Percentiles rank a stretch among this genome's conserved stretches.
phyloP scores from a whole-genome alignment of 331 rosid genomes.

The Arachis monticola region DNA sequence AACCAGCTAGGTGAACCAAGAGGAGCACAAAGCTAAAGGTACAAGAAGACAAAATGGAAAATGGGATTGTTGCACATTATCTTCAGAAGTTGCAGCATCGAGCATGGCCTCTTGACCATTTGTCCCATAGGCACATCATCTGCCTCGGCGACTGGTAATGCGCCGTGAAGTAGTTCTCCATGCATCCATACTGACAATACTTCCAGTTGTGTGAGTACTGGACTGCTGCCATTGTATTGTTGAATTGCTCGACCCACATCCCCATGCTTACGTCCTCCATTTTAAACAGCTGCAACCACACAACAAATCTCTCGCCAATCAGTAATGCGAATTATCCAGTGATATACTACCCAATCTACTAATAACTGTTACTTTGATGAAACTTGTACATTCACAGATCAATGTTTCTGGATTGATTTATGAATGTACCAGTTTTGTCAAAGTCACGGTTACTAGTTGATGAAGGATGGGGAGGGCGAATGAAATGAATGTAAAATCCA shows the following conservation, averaged over 20 bases:
- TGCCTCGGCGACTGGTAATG: constrained; percentile 99
- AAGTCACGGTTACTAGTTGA: too few species aligned
- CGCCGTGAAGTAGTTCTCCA: constrained; percentile 88
- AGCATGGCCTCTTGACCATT: constrained; percentile 75
- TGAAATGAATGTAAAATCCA: neutral
- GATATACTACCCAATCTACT: neutral
- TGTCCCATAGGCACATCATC: constrained; percentile 94
- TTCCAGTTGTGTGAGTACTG: constrained; percentile 98
- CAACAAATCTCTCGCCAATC: constrained; percentile 37
- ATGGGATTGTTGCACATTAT: constrained; percentile 27
- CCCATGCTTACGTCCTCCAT: constrained; percentile 99
- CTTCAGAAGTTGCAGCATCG: constrained; percentile 92
- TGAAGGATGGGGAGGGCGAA: neutral
- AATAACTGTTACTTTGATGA: too few species aligned
- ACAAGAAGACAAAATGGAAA: constrained; percentile 18
- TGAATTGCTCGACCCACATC: constrained; percentile 95
- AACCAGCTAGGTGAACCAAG: constrained; percentile 28
- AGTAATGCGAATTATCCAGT: neutral
- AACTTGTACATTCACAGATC: too few species aligned
- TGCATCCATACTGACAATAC: constrained; percentile 95
- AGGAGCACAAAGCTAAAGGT: constrained; percentile 17
- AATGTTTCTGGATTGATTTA: too few species aligned
- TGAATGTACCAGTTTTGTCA: too few species aligned
- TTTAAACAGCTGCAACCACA: constrained; percentile 74
- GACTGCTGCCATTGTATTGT: constrained; percentile 52